Conservation (phyloP, 1,139 yeast genomes). For the Pichia sp. region DNA sequence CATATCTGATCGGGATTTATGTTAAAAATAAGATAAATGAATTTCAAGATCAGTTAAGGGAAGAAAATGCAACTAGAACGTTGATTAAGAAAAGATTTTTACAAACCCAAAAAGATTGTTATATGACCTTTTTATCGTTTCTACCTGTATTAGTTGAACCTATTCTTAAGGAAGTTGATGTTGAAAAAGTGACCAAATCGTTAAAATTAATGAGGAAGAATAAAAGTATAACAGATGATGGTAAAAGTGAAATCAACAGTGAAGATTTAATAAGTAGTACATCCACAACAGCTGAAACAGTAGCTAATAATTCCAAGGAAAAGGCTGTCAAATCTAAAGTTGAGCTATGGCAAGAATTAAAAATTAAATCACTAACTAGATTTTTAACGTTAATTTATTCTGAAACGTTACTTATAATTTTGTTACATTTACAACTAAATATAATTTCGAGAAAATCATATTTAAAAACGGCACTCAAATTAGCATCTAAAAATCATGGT, state of each 20-base stretch:
- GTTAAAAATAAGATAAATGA: conserved; percentile 55
- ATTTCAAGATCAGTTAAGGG: conserved; percentile 61
- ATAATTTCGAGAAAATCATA: conserved; percentile 83
- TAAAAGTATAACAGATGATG: conserved; percentile 1
- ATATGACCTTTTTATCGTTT: conserved; percentile 76
- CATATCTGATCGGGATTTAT: conserved; percentile 54
- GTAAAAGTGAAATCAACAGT: conserved; percentile 20
- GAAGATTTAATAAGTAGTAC: conserved; percentile 25
- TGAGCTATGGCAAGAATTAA: conserved; percentile 81
- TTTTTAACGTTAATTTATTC: conserved; percentile 67
- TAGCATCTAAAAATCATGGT: conserved; percentile 42
- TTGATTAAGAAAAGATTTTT: conserved; percentile 70
- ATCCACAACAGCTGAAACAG: neutral
- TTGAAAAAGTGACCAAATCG: conserved; percentile 67
- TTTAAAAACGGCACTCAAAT: conserved; percentile 65
- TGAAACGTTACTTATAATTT: conserved; percentile 59
- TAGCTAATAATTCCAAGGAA: neutral
- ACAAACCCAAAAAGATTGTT: conserved; percentile 89
- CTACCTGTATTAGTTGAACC: conserved; percentile 71
- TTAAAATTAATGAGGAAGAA: conserved; percentile 32
- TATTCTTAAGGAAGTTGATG: conserved; percentile 56
- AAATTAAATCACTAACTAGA: conserved; percentile 67
- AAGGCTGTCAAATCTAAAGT: conserved; percentile 46
- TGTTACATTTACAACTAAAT: conserved; percentile 81
- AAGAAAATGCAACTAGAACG: conserved; percentile 74